A percentile compares a stretch with the other conserved stretches of the same genome.
Evolutionary conservation across 805 yeast genomes (phyloP).

Genomic region (Pichia scutulata): DNA sequence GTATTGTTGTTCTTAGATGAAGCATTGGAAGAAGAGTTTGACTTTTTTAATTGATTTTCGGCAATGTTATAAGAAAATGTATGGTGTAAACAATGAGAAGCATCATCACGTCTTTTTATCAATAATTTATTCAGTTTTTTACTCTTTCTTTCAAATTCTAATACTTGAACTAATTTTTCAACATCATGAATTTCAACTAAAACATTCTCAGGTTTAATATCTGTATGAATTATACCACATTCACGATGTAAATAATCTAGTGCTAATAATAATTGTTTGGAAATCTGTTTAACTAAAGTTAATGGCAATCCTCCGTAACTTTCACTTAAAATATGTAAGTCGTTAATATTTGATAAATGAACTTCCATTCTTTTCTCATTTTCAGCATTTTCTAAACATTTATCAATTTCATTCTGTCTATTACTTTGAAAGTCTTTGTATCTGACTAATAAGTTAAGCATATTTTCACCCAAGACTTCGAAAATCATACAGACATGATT

Average conservation of each 20-base stretch:
- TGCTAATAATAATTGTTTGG: slow-evolving; percentile 47
- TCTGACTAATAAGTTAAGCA: slow-evolving; percentile 42
- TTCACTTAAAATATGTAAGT: slow-evolving; percentile 30
- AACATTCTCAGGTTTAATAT: slow-evolving; percentile 69
- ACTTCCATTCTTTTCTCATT: slow-evolving; percentile 4
- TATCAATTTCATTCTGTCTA: slow-evolving; percentile 21
- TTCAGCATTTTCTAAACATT: slow-evolving; percentile 1
- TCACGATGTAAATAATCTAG: slow-evolving; percentile 50
- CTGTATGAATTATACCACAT: slow-evolving; percentile 68
- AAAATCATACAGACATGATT: slow-evolving; percentile 59
- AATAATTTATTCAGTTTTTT: slow-evolving; percentile 18
- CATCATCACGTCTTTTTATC: slow-evolving; percentile 16
- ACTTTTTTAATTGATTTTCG: background rate
- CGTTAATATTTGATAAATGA: slow-evolving; percentile 24
- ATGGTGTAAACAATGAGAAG: slow-evolving; percentile 7
- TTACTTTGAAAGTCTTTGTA: slow-evolving; percentile 34
- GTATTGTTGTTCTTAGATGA: background rate
- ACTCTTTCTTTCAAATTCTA: slow-evolving; percentile 31
- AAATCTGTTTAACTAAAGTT: slow-evolving; percentile 44
- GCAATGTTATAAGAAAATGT: background rate
- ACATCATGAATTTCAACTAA: slow-evolving; percentile 48
- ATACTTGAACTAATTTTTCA: slow-evolving; percentile 38
- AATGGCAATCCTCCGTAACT: slow-evolving; percentile 49
- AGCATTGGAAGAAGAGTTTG: background rate
- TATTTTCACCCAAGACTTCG: slow-evolving; percentile 56